These are phyloP conservation scores for Backusella tarrabulga DNA, from an alignment of 192 early-diverging fungal species.

Conservation along the genomic window DNA sequence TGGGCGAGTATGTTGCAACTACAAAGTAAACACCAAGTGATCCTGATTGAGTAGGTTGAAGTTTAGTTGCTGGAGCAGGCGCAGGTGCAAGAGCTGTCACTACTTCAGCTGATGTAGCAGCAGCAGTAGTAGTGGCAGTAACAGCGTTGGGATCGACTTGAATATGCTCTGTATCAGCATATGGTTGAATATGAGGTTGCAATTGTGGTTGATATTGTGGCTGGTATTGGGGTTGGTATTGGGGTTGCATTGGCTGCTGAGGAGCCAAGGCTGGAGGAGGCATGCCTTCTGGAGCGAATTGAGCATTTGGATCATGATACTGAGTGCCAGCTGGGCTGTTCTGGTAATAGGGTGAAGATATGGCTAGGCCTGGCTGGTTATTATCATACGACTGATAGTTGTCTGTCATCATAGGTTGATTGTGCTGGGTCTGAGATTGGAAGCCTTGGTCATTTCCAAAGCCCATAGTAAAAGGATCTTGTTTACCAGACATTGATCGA, in stretches of 20 bases:
- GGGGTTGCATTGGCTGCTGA: not conserved
- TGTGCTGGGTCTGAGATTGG: not conserved
- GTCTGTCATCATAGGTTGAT: not conserved
- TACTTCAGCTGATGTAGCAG: not conserved
- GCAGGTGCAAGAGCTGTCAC: not conserved
- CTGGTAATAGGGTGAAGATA: slow-evolving; percentile 7
- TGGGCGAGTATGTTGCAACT: slow-evolving; percentile 47
- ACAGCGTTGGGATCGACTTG: not conserved
- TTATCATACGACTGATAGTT: not conserved
- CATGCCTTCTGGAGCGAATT: not conserved
- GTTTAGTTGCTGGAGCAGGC: not conserved
- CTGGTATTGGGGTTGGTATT: slow-evolving; percentile 14
- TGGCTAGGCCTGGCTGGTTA: slow-evolving; percentile 1
- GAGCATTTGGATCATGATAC: slow-evolving; percentile 13
- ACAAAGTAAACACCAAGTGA: slow-evolving; percentile 52
- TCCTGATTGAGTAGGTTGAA: slow-evolving; percentile 23
- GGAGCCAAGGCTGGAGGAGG: not conserved
- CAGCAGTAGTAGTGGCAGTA: not conserved
- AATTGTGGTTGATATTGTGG: slow-evolving; percentile 19
- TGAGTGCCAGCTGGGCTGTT: not conserved
- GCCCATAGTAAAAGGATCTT: slow-evolving; percentile 38
- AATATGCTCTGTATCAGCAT: not conserved
- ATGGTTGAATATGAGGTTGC: slow-evolving; percentile 14
- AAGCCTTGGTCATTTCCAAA: slow-evolving; percentile 25
- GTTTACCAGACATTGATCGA: not conserved